These are phyloP conservation scores for Suillus americanus DNA, from an alignment of 768 basidiomycete genomes.

Conservation along the genomic window DNA sequence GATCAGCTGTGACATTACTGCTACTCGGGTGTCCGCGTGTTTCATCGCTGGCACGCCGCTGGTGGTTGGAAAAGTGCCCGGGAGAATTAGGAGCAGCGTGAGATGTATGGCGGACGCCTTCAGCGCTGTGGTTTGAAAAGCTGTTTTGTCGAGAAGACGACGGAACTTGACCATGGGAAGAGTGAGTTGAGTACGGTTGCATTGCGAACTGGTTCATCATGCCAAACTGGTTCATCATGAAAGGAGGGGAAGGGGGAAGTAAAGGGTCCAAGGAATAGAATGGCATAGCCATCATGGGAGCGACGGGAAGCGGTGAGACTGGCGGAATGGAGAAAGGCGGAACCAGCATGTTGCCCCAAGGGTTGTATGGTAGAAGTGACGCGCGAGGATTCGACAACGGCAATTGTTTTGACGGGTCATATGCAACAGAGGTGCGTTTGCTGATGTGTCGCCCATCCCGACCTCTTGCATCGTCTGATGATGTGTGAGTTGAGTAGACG, in stretches of 20 bases:
- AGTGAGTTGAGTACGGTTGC: slow-evolving; percentile 36
- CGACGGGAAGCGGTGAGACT: slow-evolving; percentile 36
- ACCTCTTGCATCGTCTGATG: slow-evolving; percentile 55
- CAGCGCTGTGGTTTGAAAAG: slow-evolving; percentile 26
- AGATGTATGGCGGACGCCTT: slow-evolving; percentile 18
- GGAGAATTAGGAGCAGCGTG: slow-evolving; percentile 19
- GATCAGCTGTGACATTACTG: slow-evolving; percentile 11
- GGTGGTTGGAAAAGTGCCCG: slow-evolving; percentile 15
- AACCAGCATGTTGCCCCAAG: slow-evolving; percentile 21
- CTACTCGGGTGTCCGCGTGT: slow-evolving; percentile 14
- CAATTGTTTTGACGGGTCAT: slow-evolving; percentile 33
- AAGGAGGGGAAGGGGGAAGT: slow-evolving; percentile 71
- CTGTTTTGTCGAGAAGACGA: slow-evolving; percentile 22
- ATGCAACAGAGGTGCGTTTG: slow-evolving; percentile 43
- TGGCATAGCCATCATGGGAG: slow-evolving; percentile 37
- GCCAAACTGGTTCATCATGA: slow-evolving; percentile 65
- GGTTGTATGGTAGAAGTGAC: slow-evolving; percentile 27
- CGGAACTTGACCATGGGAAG: slow-evolving; percentile 32
- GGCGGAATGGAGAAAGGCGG: slow-evolving; percentile 30
- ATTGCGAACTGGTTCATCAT: slow-evolving; percentile 51
- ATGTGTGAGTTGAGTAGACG: slow-evolving; percentile 52
- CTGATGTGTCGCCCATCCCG: slow-evolving; percentile 36
- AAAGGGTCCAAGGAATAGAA: slow-evolving; percentile 60
- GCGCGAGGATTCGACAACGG: slow-evolving; percentile 20
- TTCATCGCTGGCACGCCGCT: slow-evolving; percentile 34